Evolutionary conservation across 2,329 filamentous ascomycete species (phyloP), one percentile per base, ranked within the genome.

Genomic region (Calonectria pseudoreteaudii): DNA sequence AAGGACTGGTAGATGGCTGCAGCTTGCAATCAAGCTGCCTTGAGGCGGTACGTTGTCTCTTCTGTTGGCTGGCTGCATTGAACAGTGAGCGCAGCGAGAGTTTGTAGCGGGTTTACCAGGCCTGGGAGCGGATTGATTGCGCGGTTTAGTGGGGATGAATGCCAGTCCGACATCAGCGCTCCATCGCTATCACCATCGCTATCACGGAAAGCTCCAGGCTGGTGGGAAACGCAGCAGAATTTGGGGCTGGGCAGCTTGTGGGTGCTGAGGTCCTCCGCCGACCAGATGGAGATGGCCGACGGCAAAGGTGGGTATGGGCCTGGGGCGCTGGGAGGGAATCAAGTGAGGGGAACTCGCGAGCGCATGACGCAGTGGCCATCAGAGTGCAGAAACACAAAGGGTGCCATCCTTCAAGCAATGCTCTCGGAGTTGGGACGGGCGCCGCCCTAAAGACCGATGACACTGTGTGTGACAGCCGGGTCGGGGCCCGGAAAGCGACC

Each of bases 371-470:
- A 52, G 44, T 56, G 49, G 49, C 31, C 47, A 36, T 13, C 49
- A 50, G 49, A n/a, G 41, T 23, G 18, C 60, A 47, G 60, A 49
- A 34, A 23, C 38, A 34, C 60, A 31, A 31, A 53, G 50, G 23
- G 23, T 41, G 36, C 38, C 38, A 49, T 65, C 38, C 26, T 49
- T 65, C 30, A 65, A 41, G 38, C 36, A 62, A 41, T 30, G 11
- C 60, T 28, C 41, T 65, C 60, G 60, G 60, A 65, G 26, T 65
- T 67, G 31, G 65, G 34, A 38, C 31, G 49, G 65, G 44, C 49
- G 31, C 47, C 65, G 65, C 65, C 65, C 47, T 67, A 53, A 53
- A 53, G 65, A 50, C 65, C 65, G 65, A 67, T 53, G 44, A n/a
- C 49, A 41, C 34, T 53, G 65, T 67, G 34, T 53, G 34, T 53